Base-by-base conservation (phyloP, 305 asterid species). In the Ajuga reptans region DNA sequence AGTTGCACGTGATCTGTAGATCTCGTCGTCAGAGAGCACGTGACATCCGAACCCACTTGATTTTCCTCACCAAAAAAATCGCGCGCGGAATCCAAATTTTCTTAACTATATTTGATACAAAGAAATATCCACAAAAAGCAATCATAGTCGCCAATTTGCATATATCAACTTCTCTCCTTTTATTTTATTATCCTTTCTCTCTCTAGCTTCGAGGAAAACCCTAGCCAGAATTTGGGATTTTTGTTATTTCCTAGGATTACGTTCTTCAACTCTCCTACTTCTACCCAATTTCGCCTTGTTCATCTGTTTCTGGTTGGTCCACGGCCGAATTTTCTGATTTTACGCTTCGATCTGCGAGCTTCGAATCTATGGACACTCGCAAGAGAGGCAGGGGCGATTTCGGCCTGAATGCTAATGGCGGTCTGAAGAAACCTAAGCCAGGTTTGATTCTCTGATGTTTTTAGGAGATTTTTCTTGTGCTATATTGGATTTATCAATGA, bases 351-450 rank as follows among this genome's bases (percentile, higher is more conserved):
- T 84, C 83, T 78, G 82, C 69, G 72, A 72, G 62, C 71, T 50
- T 66, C 61, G 64, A 54, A 68, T 80, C 56, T 11, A 88, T 88
- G 95, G 88, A 86, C 64, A 58, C 77, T 39, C 89, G 89, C 52
- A 88, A 83, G 83, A 80, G 93, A 74, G 85, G 73, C 78, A 79
- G 89, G 74, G 75, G 65, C 12, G 92, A 80, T 70, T 80, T 79
- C 59, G 79, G 79, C 9, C 6, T 66, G 15, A 84, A 70, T 70
- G 83, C 76, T 61, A 84, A 85, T 84, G 89, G 88, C 7, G 88
- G 84, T 37, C 63, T 79, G 27, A 88, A 88, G 87, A 88, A 78
- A 75, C 49, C 87, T 24, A 88, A 75, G 69, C 73, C 87, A 84
- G 96, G 96, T 88, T 59, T 11, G 57, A n/a, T 31, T 17, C 7